Percentiles rank a stretch among this genome's conserved stretches.
Conservation (phyloP, 1,139 yeast genomes). For the Yamadazyma taylorii region DNA sequence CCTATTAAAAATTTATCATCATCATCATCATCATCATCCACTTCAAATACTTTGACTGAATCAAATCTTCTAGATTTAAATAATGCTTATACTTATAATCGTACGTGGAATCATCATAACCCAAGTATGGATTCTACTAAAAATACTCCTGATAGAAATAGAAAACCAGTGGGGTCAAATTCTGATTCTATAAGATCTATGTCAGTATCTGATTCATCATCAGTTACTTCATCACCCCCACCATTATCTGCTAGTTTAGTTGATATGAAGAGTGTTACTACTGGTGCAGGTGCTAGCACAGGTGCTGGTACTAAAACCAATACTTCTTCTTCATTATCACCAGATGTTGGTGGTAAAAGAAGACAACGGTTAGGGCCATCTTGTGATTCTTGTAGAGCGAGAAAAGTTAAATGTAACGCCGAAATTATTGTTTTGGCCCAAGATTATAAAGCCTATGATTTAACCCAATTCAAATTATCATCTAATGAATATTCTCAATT, state of each 20-base stretch:
- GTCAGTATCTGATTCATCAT: conserved; percentile 8
- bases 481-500: conserved; percentile 6
- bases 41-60: conserved; percentile 20
- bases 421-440: conserved; percentile 39
- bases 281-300: conserved; percentile 1
- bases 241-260: not conserved
- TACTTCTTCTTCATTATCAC: too few relatives aligned
- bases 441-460: conserved; percentile 9
- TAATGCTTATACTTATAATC: conserved; percentile 5
- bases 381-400: conserved; percentile 69
- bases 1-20: conserved; percentile 12
- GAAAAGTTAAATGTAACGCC: conserved; percentile 77
- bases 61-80: conserved; percentile 15
- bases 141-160: not conserved
- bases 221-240: conserved; percentile 13
- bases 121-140: conserved; percentile 6
- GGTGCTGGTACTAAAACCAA: conserved; percentile 1
- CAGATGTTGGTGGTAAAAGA: conserved; percentile 24
- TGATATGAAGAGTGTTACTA: not conserved
- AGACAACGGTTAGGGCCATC: conserved; percentile 75
- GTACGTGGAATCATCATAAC: conserved; percentile 2
- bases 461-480: conserved; percentile 13
- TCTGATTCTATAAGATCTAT: conserved; percentile 16
- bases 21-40: too few relatives aligned
- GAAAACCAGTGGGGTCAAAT: not conserved